Evolutionary conservation across 352 stramenopile genomes (phyloP).

Genomic region (Phytophthora cactorum): DNA sequence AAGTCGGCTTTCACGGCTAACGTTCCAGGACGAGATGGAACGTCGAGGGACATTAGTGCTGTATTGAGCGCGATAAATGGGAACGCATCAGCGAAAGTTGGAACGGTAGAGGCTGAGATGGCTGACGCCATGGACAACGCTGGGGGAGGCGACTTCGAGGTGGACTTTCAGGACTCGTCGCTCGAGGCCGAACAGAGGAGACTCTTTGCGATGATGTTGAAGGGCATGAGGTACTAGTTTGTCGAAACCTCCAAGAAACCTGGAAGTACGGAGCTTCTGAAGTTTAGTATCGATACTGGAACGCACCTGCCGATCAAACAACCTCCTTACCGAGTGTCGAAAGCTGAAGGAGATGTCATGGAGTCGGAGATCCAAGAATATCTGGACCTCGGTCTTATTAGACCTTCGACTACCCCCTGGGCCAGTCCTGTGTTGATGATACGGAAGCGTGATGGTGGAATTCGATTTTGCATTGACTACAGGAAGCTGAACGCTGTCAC

Average conservation of each 20-base stretch:
- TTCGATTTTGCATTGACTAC: no score
- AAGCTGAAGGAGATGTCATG: background rate
- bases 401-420: no score
- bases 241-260: conserved; percentile 1
- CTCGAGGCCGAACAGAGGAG: background rate
- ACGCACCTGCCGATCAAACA: background rate
- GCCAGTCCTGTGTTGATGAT: no score
- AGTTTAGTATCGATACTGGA: background rate
- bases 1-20: no score
- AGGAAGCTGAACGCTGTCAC: no score
- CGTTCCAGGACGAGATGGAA: no score
- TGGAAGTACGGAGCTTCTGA: background rate
- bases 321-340: background rate
- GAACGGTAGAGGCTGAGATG: background rate
- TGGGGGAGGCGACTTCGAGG: background rate
- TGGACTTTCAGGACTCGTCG: background rate
- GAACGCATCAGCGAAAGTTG: background rate
- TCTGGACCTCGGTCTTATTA: no score
- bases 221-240: background rate
- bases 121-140: background rate
- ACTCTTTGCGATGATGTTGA: background rate
- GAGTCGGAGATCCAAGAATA: background rate
- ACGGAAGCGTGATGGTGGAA: no score
- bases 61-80: no score
- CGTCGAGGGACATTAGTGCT: no score